Evolutionary conservation across 495 filamentous ascomycete species (phyloP), one percentile per base, ranked within the genome.

Genomic region (Penicillium herquei): DNA sequence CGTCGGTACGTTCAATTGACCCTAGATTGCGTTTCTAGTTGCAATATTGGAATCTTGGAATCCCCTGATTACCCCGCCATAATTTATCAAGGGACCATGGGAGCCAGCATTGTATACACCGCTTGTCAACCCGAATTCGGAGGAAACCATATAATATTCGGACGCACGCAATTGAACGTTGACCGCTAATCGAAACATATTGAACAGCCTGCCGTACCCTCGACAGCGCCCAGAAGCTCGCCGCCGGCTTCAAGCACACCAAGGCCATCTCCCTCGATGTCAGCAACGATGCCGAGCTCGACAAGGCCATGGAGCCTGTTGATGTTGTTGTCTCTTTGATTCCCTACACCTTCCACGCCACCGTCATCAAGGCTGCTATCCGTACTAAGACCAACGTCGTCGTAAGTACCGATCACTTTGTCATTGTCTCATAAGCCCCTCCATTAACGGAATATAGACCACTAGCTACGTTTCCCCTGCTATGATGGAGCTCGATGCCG

Each of bases 291-390:
- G 67, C 74, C 42, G 90, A 86, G 14, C 83, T 98, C 16, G 92
- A 98, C 59, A 80, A 83, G 49, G 89, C 85, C 64, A 79, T 95
- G 16, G 17, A 46, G 83, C 21, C 77, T 58, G 83, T 92, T 66
- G 90, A 92, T 67, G 71, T 98, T 9, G 87, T 86, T 52, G 87
- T 96, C 68, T 83, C 78, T 60, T 74, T 97, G 67, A 96, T 98
- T 56, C 93, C 94, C 11, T 98, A 98, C 73, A 96, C 87, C 57
- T 92, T 84, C 82, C 94, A 98, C 71, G 88, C 87, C 44, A 76
- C 76, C 39, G 92, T 97, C 55, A 95, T 98, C 81, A 93, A 95
- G 78, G 84, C 86, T n/a, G 94, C 92, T 32, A 97, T 98, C 70
- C 83, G 87, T 56, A 81, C 86, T 55, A 97, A 96, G 87, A 95